These are phyloP conservation scores for Microdochium trichocladiopsis DNA, from an alignment of 2,329 filamentous ascomycete genomes.

Conservation along the genomic window DNA sequence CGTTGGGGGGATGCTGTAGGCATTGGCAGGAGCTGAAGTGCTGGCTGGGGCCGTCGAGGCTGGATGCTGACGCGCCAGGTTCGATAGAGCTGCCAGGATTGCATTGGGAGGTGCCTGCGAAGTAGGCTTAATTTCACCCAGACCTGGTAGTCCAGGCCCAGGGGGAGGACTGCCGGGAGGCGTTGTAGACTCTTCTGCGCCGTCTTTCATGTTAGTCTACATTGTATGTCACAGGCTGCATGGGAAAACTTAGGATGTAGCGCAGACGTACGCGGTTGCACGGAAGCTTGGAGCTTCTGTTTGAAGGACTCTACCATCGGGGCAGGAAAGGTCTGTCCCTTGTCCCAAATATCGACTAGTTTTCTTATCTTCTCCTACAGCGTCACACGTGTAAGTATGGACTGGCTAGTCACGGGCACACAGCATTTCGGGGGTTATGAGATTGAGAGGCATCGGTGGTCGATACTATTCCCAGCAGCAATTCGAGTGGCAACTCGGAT, in stretches of 20 bases:
- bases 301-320: conserved; percentile 77
- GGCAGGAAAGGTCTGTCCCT: conserved; percentile 81
- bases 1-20: conserved; percentile 15
- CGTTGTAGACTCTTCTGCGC: conserved; percentile 62
- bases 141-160: conserved; percentile 28
- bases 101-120: conserved; percentile 42
- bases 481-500: too few species aligned
- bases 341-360: conserved; percentile 96
- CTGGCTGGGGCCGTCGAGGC: conserved; percentile 20
- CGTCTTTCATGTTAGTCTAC: conserved; percentile 14
- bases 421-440: not conserved
- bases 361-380: conserved; percentile 92
- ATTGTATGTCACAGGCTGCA: not conserved
- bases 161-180: conserved; percentile 57
- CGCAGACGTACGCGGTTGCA: not conserved
- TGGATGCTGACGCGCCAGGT: conserved; percentile 69
- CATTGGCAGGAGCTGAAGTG: conserved; percentile 15
- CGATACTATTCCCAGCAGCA: too few species aligned
- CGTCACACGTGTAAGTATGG: conserved; percentile 33
- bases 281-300: conserved; percentile 62
- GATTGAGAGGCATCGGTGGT: not conserved
- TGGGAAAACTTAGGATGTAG: not conserved
- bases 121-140: conserved; percentile 20
- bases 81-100: conserved; percentile 73
- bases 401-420: conserved; percentile 10